phyloP scores from a whole-genome alignment of 192 early-diverging fungal genomes.

The Backusella morwellensis region DNA sequence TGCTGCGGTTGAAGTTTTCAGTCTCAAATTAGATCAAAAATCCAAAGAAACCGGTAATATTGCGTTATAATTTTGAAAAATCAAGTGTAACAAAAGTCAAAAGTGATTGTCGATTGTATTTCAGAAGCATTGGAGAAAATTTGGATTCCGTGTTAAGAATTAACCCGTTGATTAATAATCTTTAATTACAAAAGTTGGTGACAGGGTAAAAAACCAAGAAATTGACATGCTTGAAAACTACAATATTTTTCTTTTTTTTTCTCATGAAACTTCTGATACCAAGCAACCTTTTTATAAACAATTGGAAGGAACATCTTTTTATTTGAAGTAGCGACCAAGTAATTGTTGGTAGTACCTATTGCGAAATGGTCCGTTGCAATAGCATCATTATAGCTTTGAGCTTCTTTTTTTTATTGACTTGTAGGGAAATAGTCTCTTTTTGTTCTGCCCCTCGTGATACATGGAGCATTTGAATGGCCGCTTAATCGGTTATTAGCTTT shows the following conservation, averaged over 20 bases:
- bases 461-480: background rate
- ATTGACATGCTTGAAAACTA: background rate
- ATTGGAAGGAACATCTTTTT: background rate
- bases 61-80: background rate
- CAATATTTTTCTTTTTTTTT: background rate
- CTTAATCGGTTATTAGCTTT: background rate
- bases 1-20: background rate
- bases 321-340: background rate
- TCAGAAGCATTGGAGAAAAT: background rate
- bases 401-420: background rate
- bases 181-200: background rate
- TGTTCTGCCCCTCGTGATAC: background rate
- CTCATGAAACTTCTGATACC: background rate
- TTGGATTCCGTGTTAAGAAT: background rate
- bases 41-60: background rate
- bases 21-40: background rate
- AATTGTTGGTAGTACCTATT: background rate
- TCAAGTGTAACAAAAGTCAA: background rate
- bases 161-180: background rate
- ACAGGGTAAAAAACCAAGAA: conserved; percentile 1
- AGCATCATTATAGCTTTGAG: background rate
- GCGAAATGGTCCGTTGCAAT: background rate
- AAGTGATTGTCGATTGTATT: background rate
- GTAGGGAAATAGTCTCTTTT: background rate
- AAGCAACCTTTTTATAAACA: background rate